A percentile compares a stretch with the other conserved stretches of the same genome.
phyloP scores from a whole-genome alignment of 2,329 filamentous ascomycete genomes.

The Daldinia sp. region DNA sequence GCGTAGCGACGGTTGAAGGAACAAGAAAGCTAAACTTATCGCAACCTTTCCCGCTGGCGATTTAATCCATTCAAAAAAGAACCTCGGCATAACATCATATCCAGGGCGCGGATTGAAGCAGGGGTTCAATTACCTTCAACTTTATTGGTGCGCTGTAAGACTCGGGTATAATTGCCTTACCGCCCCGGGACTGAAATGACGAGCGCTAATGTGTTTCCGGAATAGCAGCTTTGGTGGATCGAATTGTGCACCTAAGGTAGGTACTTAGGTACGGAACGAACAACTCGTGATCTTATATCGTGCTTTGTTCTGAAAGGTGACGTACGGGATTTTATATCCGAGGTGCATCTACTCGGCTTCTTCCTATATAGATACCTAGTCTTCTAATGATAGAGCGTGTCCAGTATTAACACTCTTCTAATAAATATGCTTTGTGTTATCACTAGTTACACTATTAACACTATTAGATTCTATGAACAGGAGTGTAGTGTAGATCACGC shows the following conservation, averaged over 20 bases:
- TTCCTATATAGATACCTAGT: background rate
- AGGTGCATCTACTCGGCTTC: background rate
- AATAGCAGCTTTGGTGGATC: constrained; percentile 10
- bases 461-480: background rate
- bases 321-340: background rate
- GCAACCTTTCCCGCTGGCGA: constrained; percentile 15
- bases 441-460: background rate
- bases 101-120: constrained; percentile 13
- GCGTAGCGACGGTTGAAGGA: constrained; percentile 12
- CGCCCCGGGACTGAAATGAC: background rate
- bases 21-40: constrained; percentile 19
- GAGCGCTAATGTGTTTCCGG: constrained; percentile 15
- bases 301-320: background rate
- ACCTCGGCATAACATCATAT: constrained; percentile 45
- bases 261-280: background rate
- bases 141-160: constrained; percentile 42
- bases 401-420: background rate
- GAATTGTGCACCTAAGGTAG: background rate
- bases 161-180: background rate
- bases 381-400: background rate
- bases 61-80: constrained; percentile 36
- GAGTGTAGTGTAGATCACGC: background rate
- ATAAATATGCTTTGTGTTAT: background rate
- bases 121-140: constrained; percentile 39
- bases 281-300: background rate